Conservation (phyloP, 2,329 filamentous ascomycete species). For the Beauveria australis region DNA sequence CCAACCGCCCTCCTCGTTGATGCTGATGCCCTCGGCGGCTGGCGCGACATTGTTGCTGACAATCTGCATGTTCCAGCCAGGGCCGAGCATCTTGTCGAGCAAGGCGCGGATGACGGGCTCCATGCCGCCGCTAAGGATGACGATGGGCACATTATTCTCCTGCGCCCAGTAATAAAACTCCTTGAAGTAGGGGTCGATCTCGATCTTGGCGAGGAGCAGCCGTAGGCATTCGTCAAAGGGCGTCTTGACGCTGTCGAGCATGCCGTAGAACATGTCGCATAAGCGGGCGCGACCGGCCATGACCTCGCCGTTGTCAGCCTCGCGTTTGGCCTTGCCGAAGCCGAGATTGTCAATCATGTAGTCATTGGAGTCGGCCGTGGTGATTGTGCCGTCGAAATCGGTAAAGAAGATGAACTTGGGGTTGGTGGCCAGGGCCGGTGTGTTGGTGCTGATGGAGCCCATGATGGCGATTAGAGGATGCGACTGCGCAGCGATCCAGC, state of each 20-base stretch:
- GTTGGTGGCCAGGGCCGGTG: conserved; percentile 55
- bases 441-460: conserved; percentile 34
- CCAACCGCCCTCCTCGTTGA: conserved; percentile 80
- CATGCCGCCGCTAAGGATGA: conserved; percentile 91
- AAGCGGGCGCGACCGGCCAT: conserved; percentile 65
- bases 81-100: conserved; percentile 70
- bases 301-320: conserved; percentile 66
- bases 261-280: conserved; percentile 78
- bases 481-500: neutral
- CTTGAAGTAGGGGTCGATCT: conserved; percentile 79
- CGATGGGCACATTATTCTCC: conserved; percentile 78
- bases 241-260: conserved; percentile 79
- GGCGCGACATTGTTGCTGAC: conserved; percentile 75
- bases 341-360: conserved; percentile 86
- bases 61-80: conserved; percentile 74
- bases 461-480: conserved; percentile 23
- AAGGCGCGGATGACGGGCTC: conserved; percentile 80
- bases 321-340: conserved; percentile 65
- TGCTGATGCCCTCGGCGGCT: conserved; percentile 51
- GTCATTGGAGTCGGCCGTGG: conserved; percentile 58
- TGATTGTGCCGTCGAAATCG: conserved; percentile 97
- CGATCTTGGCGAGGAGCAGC: conserved; percentile 71
- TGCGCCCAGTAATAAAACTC: conserved; percentile 80
- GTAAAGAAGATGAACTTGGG: conserved; percentile 97
- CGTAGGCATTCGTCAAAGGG: conserved; percentile 78